Conservation (phyloP, 2,329 filamentous ascomycete genomes). For the Calonectria multiphialidica region DNA sequence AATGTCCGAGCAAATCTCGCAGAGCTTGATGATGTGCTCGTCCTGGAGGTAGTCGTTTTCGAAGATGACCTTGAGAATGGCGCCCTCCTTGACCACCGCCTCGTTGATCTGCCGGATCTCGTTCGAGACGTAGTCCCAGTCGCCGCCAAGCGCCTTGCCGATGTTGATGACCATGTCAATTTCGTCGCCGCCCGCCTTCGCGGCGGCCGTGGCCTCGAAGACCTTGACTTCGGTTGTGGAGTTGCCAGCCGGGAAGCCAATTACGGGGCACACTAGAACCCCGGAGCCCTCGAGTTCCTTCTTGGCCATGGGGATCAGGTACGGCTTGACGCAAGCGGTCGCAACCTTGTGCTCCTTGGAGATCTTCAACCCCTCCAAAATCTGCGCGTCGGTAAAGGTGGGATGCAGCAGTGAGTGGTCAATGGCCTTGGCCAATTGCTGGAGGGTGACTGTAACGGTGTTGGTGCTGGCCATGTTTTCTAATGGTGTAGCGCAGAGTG, state of each 20-base stretch:
- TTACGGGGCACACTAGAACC: conserved; percentile 68
- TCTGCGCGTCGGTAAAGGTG: conserved; percentile 69
- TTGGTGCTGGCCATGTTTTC: conserved; percentile 9
- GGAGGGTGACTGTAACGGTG: conserved; percentile 56
- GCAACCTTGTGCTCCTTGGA: conserved; percentile 62
- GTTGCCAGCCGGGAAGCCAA: conserved; percentile 72
- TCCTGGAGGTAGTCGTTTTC: conserved; percentile 69
- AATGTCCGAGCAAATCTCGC: conserved; percentile 64
- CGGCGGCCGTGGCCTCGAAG: conserved; percentile 62
- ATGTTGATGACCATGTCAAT: conserved; percentile 74
- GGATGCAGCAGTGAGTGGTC: conserved; percentile 73
- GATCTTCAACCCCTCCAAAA: conserved; percentile 61
- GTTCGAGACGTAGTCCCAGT: conserved; percentile 67
- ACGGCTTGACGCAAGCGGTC: conserved; percentile 71
- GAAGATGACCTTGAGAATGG: conserved; percentile 71
- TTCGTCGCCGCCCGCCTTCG: conserved; percentile 61
- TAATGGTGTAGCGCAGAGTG: not conserved
- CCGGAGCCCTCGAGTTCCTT: conserved; percentile 59
- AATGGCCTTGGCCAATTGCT: conserved; percentile 65
- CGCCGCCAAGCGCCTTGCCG: conserved; percentile 66
- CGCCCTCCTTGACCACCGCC: conserved; percentile 56
- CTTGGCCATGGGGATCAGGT: conserved; percentile 62
- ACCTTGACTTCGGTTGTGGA: conserved; percentile 66
- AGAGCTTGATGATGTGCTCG: conserved; percentile 63
- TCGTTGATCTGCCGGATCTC: conserved; percentile 66